Percentiles rank a stretch among this genome's conserved stretches.
Evolutionary conservation across 2,329 filamentous ascomycete genomes (phyloP).

Genomic region (Sporothrix luriei): DNA sequence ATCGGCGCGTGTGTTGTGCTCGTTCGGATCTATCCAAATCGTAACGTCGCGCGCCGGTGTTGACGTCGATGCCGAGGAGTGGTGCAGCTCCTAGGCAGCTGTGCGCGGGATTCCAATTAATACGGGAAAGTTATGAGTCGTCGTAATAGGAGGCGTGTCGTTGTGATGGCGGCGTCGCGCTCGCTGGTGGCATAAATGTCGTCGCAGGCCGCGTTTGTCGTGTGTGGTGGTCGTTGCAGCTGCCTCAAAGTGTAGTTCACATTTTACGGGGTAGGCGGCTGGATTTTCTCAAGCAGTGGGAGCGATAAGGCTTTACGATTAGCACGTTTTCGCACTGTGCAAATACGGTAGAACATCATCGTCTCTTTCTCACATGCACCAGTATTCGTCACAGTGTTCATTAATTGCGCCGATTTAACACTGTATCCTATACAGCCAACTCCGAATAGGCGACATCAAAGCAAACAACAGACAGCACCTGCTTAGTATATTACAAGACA

Average conservation of each 20-base stretch:
- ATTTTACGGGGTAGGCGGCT: not conserved
- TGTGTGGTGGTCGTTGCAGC: not conserved
- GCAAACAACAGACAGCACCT: not conserved
- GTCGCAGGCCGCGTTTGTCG: slow-evolving; percentile 13
- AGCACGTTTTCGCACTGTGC: slow-evolving; percentile 12
- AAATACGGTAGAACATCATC: not conserved
- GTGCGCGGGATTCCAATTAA: not conserved
- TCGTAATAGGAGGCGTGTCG: not conserved
- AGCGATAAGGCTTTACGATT: slow-evolving; percentile 25
- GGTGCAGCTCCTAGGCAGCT: not conserved
- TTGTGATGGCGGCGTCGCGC: not conserved
- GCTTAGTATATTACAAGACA: not conserved
- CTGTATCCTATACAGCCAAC: not conserved
- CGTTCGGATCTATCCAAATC: not conserved
- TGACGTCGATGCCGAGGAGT: slow-evolving; percentile 7
- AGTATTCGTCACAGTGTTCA: not conserved
- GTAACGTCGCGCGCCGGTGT: slow-evolving; percentile 5
- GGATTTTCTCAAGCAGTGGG: slow-evolving; percentile 18
- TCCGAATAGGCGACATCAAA: not conserved
- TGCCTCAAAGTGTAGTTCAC: slow-evolving; percentile 4
- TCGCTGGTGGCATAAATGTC: not conserved
- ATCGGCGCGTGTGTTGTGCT: not conserved
- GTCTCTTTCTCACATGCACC: too few species aligned
- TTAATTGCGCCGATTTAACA: not conserved
- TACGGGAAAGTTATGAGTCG: too few species aligned